phyloP scores from a whole-genome alignment of 1,284 basidiomycete species.

The Waitea zeae region DNA sequence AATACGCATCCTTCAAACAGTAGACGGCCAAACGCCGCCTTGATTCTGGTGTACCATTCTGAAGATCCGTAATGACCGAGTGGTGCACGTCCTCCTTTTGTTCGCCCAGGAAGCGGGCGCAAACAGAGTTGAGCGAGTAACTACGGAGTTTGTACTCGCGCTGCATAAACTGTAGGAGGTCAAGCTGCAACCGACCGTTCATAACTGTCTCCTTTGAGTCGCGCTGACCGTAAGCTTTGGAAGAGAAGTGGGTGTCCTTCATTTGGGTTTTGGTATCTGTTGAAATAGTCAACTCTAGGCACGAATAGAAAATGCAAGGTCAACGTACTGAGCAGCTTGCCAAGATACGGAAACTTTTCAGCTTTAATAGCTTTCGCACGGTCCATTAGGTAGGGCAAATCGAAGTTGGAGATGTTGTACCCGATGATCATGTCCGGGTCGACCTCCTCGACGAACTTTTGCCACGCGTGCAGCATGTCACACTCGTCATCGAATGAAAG shows the following conservation, averaged over 20 bases:
- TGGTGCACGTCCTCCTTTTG: slow-evolving; percentile 97
- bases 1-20: slow-evolving; percentile 94
- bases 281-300: not conserved
- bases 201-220: slow-evolving; percentile 86
- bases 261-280: slow-evolving; percentile 59
- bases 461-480: slow-evolving; percentile 63
- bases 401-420: slow-evolving; percentile 85
- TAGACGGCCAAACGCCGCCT: slow-evolving; percentile 84
- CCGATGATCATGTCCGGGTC: slow-evolving; percentile 92
- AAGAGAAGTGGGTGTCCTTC: slow-evolving; percentile 90
- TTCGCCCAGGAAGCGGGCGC: slow-evolving; percentile 88
- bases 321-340: slow-evolving; percentile 54
- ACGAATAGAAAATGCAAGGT: no score
- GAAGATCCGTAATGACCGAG: slow-evolving; percentile 90
- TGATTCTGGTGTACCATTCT: slow-evolving; percentile 88
- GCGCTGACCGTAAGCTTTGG: slow-evolving; percentile 88
- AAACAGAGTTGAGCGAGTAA: slow-evolving; percentile 92
- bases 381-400: slow-evolving; percentile 87
- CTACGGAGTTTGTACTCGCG: slow-evolving; percentile 89
- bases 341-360: slow-evolving; percentile 59
- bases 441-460: slow-evolving; percentile 70
- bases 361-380: slow-evolving; percentile 70
- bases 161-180: slow-evolving; percentile 92
- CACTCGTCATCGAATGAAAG: slow-evolving; percentile 68
- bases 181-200: slow-evolving; percentile 83